Base-by-base conservation (phyloP, 352 stramenopile genomes). In the Globisporangium carolinianum region DNA sequence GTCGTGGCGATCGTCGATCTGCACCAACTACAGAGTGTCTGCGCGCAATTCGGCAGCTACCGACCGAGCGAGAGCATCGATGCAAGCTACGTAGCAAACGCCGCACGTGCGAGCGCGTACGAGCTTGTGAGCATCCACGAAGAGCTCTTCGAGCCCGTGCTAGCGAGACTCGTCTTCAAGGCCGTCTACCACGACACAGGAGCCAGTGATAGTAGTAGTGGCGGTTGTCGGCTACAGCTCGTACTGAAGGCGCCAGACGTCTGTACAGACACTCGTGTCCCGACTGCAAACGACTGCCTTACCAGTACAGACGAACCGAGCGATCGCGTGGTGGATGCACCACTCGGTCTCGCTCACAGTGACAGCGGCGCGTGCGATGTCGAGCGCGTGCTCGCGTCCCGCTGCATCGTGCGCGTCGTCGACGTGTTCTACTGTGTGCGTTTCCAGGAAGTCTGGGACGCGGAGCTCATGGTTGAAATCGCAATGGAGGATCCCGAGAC, bases 361-460 rank as follows among this genome's bases (percentile, higher is more conserved):
- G 24, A 32, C 24, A 32, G 24, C 24, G 24, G 24, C 24, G 24
- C 24, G 24, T 2, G 2, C 1, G 24, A 32, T 2, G 24, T 32
- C 24, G 24, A 32, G 1, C 24, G 24, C 24, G 24, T 32, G 2
- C 24, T 32, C 24, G 1, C 24, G 24, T 32, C 24, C 24, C 24
- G 24, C 10, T 54, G 50, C 36, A 54, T 54, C 15, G 35, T 54
- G 50, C 32, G 35, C 8, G 14, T 54, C 14, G 43, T 2, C 0
- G 43, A 47, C n/a, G 36, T 15, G 12, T 52, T 51, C 46, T 59
- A 45, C 45, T 52, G 50, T 12, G 36, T 41, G 32, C 50, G 35
- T 14, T 66, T 87, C 48, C 71, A 80, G 60, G 77, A 87, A 51
- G 24, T 86, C 0, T 87, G 75, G 73, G 75, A 87, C 47, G 75